Conservation (phyloP, 2,329 filamentous ascomycete genomes). For the Xylaria sp. region DNA sequence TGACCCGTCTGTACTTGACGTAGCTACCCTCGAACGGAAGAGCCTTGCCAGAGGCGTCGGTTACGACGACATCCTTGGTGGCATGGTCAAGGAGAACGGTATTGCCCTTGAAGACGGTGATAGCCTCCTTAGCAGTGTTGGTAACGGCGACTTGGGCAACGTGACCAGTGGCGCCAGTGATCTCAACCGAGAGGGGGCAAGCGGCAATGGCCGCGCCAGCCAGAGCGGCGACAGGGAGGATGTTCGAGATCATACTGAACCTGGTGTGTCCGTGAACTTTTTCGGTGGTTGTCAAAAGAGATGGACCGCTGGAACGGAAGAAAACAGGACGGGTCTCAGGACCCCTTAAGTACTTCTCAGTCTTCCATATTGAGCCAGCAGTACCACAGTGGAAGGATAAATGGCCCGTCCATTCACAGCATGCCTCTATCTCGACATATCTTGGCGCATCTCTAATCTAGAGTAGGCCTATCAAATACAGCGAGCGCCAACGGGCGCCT, state of each 20-base stretch:
- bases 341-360: constrained; percentile 32
- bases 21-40: constrained; percentile 38
- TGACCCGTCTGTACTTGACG: constrained; percentile 35
- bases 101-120: constrained; percentile 41
- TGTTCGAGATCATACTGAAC: constrained; percentile 39
- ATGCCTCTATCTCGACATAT: constrained; percentile 32
- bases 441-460: constrained; percentile 33
- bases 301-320: constrained; percentile 9
- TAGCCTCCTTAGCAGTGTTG: constrained; percentile 37
- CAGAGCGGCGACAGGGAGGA: constrained; percentile 37
- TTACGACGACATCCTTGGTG: constrained; percentile 38
- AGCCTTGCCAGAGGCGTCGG: constrained; percentile 36
- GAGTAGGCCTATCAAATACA: constrained; percentile 21
- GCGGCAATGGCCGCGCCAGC: constrained; percentile 41
- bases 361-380: constrained; percentile 15
- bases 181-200: constrained; percentile 40
- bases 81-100: constrained; percentile 37
- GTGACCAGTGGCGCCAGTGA: constrained; percentile 34
- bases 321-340: not conserved
- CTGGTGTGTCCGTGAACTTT: constrained; percentile 4
- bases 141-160: constrained; percentile 38
- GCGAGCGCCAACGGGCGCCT: constrained; percentile 31
- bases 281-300: constrained; percentile 20
- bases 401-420: constrained; percentile 27
- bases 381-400: constrained; percentile 17